Percentiles rank a stretch among this genome's conserved stretches.
These are phyloP conservation scores for Ensete glaucum DNA, from an alignment of 176 grass and related monocot genomes.

Conservation along the genomic window DNA sequence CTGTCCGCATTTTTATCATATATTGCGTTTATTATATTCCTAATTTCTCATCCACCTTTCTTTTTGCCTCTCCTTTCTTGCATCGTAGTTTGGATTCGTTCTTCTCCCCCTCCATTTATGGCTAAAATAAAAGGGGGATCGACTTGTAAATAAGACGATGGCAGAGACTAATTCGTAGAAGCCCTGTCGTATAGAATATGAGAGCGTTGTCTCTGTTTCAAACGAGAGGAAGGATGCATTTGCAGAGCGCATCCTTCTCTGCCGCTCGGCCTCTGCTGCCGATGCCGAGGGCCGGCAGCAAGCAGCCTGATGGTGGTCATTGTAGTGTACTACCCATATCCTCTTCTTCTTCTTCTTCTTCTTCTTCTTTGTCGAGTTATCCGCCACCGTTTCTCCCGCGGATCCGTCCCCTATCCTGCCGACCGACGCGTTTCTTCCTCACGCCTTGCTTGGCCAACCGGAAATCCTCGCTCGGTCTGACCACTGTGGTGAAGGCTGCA, in stretches of 20 bases:
- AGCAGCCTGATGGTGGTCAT: not conserved
- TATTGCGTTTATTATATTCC: too few relatives aligned
- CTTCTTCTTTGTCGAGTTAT: not conserved
- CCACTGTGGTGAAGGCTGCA: conserved; percentile 5
- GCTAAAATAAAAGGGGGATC: too few relatives aligned
- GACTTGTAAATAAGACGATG: not conserved
- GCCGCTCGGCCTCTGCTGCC: not conserved
- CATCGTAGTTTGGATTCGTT: too few relatives aligned
- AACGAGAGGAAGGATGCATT: not conserved
- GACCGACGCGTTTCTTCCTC: conserved; percentile 4
- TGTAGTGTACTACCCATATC: not conserved
- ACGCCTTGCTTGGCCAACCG: conserved; percentile 7
- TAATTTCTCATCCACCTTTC: too few relatives aligned
- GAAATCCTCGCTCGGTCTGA: not conserved
- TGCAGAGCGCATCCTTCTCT: not conserved
- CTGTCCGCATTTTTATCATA: too few relatives aligned
- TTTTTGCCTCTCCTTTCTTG: too few relatives aligned
- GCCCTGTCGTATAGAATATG: not conserved
- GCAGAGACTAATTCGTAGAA: not conserved
- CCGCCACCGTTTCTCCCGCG: not conserved
- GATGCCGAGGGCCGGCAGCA: not conserved
- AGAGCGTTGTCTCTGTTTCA: too few relatives aligned
- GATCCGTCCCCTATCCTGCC: not conserved
- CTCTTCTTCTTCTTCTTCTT: not conserved
- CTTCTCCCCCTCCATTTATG: too few relatives aligned